A percentile compares a stretch with the other conserved stretches of the same genome.
Evolutionary conservation across 192 early-diverging fungal species (phyloP).

Genomic region (Backusella australiensis): DNA sequence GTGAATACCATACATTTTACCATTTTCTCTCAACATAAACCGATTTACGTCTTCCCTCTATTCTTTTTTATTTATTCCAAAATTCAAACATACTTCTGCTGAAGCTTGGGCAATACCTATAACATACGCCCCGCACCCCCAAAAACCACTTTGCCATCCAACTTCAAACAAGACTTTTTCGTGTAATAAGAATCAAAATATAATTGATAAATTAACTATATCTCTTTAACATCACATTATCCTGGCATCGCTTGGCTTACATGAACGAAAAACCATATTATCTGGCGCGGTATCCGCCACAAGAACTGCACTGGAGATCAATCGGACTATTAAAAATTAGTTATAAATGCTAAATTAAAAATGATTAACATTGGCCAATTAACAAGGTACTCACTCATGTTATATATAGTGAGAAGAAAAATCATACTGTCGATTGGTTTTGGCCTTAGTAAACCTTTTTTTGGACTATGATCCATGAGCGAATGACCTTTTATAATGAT

Average conservation of each 20-base stretch:
- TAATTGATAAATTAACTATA: too few species aligned
- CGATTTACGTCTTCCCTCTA: too few species aligned
- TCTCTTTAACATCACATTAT: too few species aligned
- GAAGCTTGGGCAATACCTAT: neutral
- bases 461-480: neutral
- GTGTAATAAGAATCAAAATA: neutral
- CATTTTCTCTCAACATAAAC: too few species aligned
- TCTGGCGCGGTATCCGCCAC: constrained; percentile 20
- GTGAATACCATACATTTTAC: too few species aligned
- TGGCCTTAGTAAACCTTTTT: constrained; percentile 21
- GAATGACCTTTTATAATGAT: constrained; percentile 15
- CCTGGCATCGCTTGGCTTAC: too few species aligned
- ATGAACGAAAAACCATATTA: constrained; percentile 14
- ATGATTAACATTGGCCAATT: constrained; percentile 4
- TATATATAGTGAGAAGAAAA: neutral
- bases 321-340: constrained; percentile 10
- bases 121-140: constrained; percentile 18
- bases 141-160: constrained; percentile 29
- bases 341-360: constrained; percentile 3
- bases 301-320: constrained; percentile 15
- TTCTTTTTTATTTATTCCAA: too few species aligned
- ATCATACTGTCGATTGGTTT: constrained; percentile 30
- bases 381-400: neutral
- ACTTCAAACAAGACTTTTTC: constrained; percentile 25
- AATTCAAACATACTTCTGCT: too few species aligned